Evolutionary conservation across 495 filamentous ascomycete genomes (phyloP), one percentile per base, ranked within the genome.

Genomic region (Penicillium canescens): DNA sequence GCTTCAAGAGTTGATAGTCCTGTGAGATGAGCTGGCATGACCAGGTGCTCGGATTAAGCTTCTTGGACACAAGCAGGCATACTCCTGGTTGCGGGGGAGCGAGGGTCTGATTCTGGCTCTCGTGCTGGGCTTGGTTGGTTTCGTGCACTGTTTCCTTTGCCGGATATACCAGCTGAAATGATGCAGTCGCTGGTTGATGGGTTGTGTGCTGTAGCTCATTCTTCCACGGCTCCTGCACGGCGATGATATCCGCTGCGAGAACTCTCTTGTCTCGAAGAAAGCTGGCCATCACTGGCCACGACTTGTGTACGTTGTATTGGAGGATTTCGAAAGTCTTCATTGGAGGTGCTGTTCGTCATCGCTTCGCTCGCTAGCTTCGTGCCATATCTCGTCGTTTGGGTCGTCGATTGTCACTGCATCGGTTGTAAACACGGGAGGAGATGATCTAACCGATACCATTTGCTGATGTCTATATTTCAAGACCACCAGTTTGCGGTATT

Each of bases 261-360:
- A 49, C 52, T 12, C 20, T 28, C 6, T 35, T 42, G 18, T 55
- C 45, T 38, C 52, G 36, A 8, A 55, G 45, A 43, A 55, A 49
- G 6, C 44, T 47, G 13, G 52, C 52, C 45, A 55, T 55, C 31
- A 43, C 39, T 0, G 36, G 18, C 52, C 45, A 48, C 38, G 36
- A 26, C 21, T 49, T 55, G 38, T 55, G 37, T 14, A 31, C 45
- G 33, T 55, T 55, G n/a, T 55, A 55, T 37, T 55, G 45, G 18
- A 55, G 6, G 14, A 51, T 51, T 35, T 42, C 13, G 39, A 51
- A 51, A 3, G 10, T 18, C 20, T 43, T 51, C 39, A 42, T 51
- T 51, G 48, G 26, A 14, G 21, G 6, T 13, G 40, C 14, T 13
- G 26, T 13, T 54, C 44, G n/a, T 46, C 31, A 42, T 47, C 42